A percentile compares a stretch with the other conserved stretches of the same genome.
Evolutionary conservation across 768 basidiomycete species (phyloP).

Genomic region (Megacollybia marginata): DNA sequence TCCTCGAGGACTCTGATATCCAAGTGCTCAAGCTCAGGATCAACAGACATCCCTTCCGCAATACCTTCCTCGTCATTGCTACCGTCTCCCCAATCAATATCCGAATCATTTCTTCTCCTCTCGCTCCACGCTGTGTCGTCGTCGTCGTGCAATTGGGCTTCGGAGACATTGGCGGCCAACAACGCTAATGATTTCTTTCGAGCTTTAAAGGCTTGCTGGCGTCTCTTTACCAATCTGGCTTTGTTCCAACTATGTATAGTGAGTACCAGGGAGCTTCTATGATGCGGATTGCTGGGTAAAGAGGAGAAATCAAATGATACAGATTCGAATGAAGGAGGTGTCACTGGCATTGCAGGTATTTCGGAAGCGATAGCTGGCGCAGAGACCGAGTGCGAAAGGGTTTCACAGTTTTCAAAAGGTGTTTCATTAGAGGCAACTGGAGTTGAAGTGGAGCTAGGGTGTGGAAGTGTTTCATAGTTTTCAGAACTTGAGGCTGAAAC

Average conservation of each 20-base stretch:
- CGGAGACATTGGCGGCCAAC: background rate
- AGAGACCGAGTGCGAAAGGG: no score
- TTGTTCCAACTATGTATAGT: background rate
- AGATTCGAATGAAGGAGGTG: slow-evolving; percentile 1
- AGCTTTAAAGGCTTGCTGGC: background rate
- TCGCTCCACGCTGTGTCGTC: background rate
- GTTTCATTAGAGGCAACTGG: no score
- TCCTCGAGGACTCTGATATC: background rate
- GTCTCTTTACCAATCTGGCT: background rate
- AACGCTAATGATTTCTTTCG: background rate
- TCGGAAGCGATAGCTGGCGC: background rate
- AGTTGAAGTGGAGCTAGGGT: no score
- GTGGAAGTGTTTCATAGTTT: no score
- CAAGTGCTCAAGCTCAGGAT: slow-evolving; percentile 4
- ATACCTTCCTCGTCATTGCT: background rate
- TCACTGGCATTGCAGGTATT: slow-evolving; percentile 6
- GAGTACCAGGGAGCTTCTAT: background rate
- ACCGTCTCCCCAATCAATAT: background rate
- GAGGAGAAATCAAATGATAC: background rate
- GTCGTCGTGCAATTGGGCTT: background rate
- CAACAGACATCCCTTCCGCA: slow-evolving; percentile 4
- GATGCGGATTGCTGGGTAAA: background rate
- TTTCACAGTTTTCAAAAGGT: no score
- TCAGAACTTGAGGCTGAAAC: background rate
- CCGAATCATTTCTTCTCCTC: background rate